Base-by-base conservation (phyloP, 441 rosid species). In the Syzygium syzygioides region DNA sequence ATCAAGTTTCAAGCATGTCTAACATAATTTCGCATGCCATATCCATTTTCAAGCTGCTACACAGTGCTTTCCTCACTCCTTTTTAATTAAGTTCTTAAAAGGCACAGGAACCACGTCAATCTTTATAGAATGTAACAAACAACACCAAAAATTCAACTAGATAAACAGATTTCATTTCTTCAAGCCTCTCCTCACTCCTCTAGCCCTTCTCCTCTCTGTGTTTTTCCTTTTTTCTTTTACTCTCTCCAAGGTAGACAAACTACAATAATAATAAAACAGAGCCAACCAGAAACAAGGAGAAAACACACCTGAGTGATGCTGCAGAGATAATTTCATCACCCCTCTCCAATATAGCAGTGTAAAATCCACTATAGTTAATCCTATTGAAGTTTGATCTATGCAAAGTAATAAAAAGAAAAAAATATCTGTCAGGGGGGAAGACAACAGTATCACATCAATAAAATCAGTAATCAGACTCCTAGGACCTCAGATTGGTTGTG, bases 281-380 rank as follows among this genome's bases (percentile, higher is more conserved):
- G 83, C 30, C 1, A 52, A 76, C 3, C 83, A 13, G n/a, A 76
- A 76, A 76, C 53, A 41, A 85, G 48, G 55, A 80, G 25, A 83
- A 50, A 83, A 12, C 19, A 88, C 94, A 98, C 99, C 99, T 96
- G 94, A 97, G 92, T 90, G 99, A 98, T 89, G 99, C 99, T 28
- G 95, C 98, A 23, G 95, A 95, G 89, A 98, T 96, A 87, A 98
- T 95, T 92, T 98, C 99, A 71, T 97, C 99, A 41, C 98, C 99
- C 92, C 95, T 96, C 94, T 98, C 99, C 89, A 98, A 88, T 90
- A 97, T 93, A 89, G 94, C 97, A 89, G 99, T 95, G 91, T 96
- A 97, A 92, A 98, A 98, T 86, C 99, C 97, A 90, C 92, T 86
- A 90, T 93, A 98, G 89, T 96, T 97, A 79, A 98, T 94, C 91